These are phyloP conservation scores for Yamadazyma nakazawae DNA, from an alignment of 805 yeast species.

Conservation along the genomic window DNA sequence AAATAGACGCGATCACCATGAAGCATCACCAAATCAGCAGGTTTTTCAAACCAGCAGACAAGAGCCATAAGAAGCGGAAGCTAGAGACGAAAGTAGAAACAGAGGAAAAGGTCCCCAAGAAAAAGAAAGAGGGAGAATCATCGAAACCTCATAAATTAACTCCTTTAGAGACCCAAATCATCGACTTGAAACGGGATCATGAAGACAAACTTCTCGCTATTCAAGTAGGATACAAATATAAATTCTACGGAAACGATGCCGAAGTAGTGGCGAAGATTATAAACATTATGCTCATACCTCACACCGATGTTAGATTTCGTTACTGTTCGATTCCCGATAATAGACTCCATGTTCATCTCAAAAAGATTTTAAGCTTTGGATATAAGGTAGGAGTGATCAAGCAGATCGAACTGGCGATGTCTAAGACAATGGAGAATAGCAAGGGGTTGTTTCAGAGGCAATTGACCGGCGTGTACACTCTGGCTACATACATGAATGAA, in stretches of 20 bases:
- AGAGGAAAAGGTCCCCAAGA: not conserved
- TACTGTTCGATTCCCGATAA: constrained; percentile 83
- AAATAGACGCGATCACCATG: constrained; percentile 4
- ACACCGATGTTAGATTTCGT: constrained; percentile 64
- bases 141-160: constrained; percentile 30
- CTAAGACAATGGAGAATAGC: constrained; percentile 54
- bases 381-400: constrained; percentile 83
- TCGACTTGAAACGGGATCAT: constrained; percentile 58
- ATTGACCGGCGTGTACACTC: constrained; percentile 70
- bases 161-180: constrained; percentile 77
- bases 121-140: constrained; percentile 31
- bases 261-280: constrained; percentile 59
- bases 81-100: not conserved
- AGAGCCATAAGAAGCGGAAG: constrained; percentile 4
- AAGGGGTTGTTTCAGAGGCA: constrained; percentile 60
- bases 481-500: constrained; percentile 78
- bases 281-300: constrained; percentile 66
- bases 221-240: constrained; percentile 91
- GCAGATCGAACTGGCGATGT: constrained; percentile 78
- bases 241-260: constrained; percentile 86
- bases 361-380: constrained; percentile 67
- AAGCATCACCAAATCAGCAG: constrained; percentile 9
- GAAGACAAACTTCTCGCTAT: constrained; percentile 71
- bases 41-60: constrained; percentile 8
- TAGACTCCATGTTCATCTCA: constrained; percentile 71